phyloP scores from a whole-genome alignment of 352 stramenopile genomes.

The Pythium oligandrum region DNA sequence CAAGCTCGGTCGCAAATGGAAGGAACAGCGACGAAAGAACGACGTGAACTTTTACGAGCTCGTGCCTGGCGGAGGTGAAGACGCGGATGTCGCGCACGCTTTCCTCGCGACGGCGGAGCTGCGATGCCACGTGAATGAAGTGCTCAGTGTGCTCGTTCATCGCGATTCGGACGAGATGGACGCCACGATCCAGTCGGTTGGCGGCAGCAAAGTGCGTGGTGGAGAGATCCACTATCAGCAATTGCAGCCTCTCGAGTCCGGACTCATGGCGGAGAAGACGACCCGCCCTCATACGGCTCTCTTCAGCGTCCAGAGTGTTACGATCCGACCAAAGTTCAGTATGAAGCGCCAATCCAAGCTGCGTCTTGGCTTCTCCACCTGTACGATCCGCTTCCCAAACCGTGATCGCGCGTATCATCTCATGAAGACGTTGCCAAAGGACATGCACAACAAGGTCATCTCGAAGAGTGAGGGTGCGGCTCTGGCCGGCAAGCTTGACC shows the following conservation, averaged over 20 bases:
- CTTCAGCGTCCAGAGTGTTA: slow-evolving; percentile 13
- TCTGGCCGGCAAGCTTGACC: slow-evolving; percentile 45
- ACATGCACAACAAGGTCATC: slow-evolving; percentile 47
- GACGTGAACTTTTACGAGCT: slow-evolving; percentile 31
- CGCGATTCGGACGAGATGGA: no score
- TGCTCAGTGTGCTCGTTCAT: background rate
- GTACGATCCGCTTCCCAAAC: slow-evolving; percentile 36
- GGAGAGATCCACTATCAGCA: no score
- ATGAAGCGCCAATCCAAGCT: slow-evolving; percentile 37
- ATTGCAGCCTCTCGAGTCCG: no score
- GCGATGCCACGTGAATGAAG: slow-evolving; percentile 2
- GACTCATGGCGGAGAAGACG: no score
- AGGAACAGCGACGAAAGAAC: slow-evolving; percentile 14
- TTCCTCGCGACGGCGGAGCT: background rate
- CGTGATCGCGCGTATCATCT: slow-evolving; percentile 48
- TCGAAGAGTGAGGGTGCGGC: slow-evolving; percentile 40
- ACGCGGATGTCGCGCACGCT: slow-evolving; percentile 31
- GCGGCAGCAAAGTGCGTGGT: no score
- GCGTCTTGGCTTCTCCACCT: slow-evolving; percentile 45
- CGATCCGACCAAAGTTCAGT: slow-evolving; percentile 18
- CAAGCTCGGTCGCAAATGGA: slow-evolving; percentile 20
- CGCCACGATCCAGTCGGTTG: no score
- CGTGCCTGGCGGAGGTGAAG: slow-evolving; percentile 8
- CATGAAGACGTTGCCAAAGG: slow-evolving; percentile 58
- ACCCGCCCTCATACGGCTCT: background rate